These are phyloP conservation scores for Tylopilus plumbeoviolaceoides DNA, from an alignment of 768 basidiomycete species.

Conservation along the genomic window DNA sequence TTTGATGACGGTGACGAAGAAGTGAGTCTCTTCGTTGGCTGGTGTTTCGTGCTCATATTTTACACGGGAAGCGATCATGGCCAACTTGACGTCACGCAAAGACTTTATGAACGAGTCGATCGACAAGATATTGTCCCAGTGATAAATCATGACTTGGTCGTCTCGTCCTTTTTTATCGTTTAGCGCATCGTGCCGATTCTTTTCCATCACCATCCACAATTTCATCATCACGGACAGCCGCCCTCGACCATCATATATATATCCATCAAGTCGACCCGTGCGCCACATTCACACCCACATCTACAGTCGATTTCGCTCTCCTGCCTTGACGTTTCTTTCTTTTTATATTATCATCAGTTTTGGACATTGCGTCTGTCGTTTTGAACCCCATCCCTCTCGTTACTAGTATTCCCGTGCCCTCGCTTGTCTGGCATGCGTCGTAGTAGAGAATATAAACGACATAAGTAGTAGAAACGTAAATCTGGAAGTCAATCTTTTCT, in stretches of 20 bases:
- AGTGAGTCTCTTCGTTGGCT: slow-evolving; percentile 49
- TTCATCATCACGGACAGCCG: not conserved
- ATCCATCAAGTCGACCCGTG: not conserved
- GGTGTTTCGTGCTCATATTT: not conserved
- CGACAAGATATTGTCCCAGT: slow-evolving; percentile 86
- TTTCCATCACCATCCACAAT: slow-evolving; percentile 2
- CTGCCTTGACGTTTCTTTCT: not conserved
- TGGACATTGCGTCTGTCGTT: not conserved
- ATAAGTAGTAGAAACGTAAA: slow-evolving; percentile 1
- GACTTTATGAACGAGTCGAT: slow-evolving; percentile 94
- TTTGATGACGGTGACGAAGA: slow-evolving; percentile 94
- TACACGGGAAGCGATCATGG: slow-evolving; percentile 82
- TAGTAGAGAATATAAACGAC: no score
- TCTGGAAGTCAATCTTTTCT: not conserved
- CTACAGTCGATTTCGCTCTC: not conserved
- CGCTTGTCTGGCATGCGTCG: no score
- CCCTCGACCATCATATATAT: not conserved
- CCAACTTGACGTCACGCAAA: slow-evolving; percentile 72
- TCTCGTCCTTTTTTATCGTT: not conserved
- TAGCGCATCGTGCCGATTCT: not conserved
- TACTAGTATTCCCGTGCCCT: no score
- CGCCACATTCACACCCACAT: no score
- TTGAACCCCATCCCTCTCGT: not conserved
- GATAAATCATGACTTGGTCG: slow-evolving; percentile 35
- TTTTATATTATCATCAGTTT: not conserved